phyloP scores from a whole-genome alignment of 2,329 filamentous ascomycete genomes.

The Fusarium sp. region DNA sequence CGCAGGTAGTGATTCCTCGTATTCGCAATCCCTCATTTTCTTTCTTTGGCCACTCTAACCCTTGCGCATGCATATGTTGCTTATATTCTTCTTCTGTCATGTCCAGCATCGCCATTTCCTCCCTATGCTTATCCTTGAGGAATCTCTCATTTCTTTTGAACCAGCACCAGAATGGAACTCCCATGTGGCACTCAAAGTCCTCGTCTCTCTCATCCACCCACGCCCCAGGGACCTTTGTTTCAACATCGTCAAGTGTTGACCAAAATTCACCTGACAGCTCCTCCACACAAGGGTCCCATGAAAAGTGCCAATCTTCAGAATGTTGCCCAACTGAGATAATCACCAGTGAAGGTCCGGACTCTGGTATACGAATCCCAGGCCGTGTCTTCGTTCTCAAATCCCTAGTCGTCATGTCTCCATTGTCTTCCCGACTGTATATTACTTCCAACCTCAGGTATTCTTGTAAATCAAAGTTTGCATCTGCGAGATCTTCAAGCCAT shows the following conservation, averaged over 20 bases:
- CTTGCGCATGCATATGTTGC: background rate
- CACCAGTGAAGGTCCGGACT: background rate
- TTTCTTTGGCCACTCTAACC: background rate
- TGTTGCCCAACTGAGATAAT: accelerated
- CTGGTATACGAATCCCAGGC: accelerated
- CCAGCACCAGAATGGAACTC: accelerated
- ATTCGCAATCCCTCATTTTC: background rate
- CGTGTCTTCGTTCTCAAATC: accelerated
- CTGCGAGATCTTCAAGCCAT: constrained; percentile 1
- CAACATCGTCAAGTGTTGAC: background rate
- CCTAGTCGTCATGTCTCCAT: accelerated
- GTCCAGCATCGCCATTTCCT: too few relatives aligned
- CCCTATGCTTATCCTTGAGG: too few relatives aligned
- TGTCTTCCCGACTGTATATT: accelerated
- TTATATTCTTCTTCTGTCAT: background rate
- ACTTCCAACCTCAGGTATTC: background rate
- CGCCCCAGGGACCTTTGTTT: accelerated
- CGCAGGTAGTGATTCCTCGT: background rate
- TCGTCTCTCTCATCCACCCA: background rate
- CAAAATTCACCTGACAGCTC: background rate
- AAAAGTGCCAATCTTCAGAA: background rate
- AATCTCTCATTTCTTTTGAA: too few relatives aligned
- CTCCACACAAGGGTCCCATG: background rate
- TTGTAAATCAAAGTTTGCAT: background rate
- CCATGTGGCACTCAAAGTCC: accelerated